These are phyloP conservation scores for Geosmithia putterillii DNA, from an alignment of 2,329 filamentous ascomycete genomes.

Conservation along the genomic window DNA sequence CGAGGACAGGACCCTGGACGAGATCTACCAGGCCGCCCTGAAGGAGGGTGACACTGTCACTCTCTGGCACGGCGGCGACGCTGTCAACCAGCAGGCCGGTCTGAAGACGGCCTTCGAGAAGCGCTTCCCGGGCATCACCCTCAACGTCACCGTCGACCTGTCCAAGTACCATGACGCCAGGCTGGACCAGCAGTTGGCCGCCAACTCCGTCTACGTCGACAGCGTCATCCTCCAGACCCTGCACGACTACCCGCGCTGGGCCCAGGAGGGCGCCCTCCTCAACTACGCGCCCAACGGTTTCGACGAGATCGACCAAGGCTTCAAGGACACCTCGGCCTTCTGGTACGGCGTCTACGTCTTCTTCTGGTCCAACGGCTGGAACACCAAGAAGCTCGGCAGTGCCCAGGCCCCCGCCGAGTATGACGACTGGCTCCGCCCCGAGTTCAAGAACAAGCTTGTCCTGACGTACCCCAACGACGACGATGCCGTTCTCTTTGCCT, in stretches of 20 bases:
- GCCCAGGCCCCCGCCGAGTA: constrained; percentile 23
- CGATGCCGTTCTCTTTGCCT: constrained; percentile 39
- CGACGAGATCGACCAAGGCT: constrained; percentile 24
- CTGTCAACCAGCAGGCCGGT: constrained; percentile 21
- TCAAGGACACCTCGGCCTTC: constrained; percentile 27
- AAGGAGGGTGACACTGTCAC: constrained; percentile 32
- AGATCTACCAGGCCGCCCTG: constrained; percentile 82
- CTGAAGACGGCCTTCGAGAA: constrained; percentile 30
- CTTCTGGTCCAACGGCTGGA: constrained; percentile 22
- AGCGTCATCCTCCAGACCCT: constrained; percentile 35
- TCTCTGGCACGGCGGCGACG: constrained; percentile 36
- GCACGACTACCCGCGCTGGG: constrained; percentile 40
- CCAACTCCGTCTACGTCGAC: constrained; percentile 27
- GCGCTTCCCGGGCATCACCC: constrained; percentile 33
- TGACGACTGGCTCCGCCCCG: constrained; percentile 29
- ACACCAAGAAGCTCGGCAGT: constrained; percentile 19
- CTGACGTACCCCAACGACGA: constrained; percentile 47
- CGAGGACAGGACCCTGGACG: constrained; percentile 33
- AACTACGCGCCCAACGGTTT: constrained; percentile 36
- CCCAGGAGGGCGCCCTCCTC: constrained; percentile 29
- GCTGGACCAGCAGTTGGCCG: constrained; percentile 31
- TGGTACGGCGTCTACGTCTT: constrained; percentile 28
- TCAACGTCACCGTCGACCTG: constrained; percentile 41
- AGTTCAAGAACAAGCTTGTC: constrained; percentile 39
- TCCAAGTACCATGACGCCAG: constrained; percentile 40